These are phyloP conservation scores for Apiospora aurea DNA, from an alignment of 2,329 filamentous ascomycete genomes.

Conservation along the genomic window DNA sequence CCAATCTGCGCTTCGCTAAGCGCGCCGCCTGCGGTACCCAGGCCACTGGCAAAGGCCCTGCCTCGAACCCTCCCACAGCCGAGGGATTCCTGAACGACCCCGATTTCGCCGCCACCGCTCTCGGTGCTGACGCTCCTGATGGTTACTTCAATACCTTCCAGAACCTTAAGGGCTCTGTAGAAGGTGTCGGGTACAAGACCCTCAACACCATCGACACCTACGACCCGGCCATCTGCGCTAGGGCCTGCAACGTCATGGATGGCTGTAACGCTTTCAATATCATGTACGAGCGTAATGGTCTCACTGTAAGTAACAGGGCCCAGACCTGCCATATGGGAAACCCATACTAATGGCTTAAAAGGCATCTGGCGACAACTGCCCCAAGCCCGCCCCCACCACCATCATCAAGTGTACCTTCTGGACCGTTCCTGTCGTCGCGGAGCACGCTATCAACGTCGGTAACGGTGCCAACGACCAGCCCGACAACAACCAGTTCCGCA, in stretches of 20 bases:
- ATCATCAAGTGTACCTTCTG: conserved; percentile 31
- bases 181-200: conserved; percentile 27
- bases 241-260: conserved; percentile 22
- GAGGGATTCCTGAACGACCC: conserved; percentile 38
- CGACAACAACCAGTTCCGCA: conserved; percentile 22
- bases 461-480: not conserved
- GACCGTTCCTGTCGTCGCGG: conserved; percentile 15
- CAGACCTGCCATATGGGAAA: no score
- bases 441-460: conserved; percentile 27
- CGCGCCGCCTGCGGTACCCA: conserved; percentile 32
- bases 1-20: conserved; percentile 1
- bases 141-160: conserved; percentile 44
- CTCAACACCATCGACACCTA: conserved; percentile 25
- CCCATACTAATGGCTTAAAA: not conserved
- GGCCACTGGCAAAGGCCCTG: conserved; percentile 40
- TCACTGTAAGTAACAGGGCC: conserved; percentile 16
- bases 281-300: conserved; percentile 29
- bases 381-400: conserved; percentile 26
- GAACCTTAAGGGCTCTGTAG: conserved; percentile 34
- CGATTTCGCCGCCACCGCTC: conserved; percentile 34
- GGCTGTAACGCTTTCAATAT: conserved; percentile 29
- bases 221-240: conserved; percentile 22
- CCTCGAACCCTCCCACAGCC: conserved; percentile 33
- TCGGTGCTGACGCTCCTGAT: conserved; percentile 37
- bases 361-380: conserved; percentile 24